Base-by-base conservation (phyloP, 345 rosid genomes). In the Viola odorata region DNA sequence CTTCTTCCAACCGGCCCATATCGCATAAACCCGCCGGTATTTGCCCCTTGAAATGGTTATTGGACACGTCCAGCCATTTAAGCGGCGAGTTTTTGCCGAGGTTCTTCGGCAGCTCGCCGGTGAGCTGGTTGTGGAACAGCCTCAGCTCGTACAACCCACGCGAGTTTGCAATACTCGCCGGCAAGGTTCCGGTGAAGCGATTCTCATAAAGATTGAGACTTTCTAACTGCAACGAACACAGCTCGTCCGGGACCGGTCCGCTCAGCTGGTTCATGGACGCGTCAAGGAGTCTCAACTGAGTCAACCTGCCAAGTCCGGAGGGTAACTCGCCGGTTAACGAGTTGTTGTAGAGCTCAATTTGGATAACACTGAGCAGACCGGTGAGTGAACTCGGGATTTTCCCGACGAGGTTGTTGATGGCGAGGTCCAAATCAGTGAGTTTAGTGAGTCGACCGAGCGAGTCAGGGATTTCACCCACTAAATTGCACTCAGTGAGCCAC, bases 311-410 rank as follows among this genome's bases (percentile, higher is more conserved):
- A 45, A 84, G 70, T 58, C 86, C 87, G 10, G 15, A 42, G 38
- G 97, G 97, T 37, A 95, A 57, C 40, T 60, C 71, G 8, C 99
- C 99, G 17, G 82, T 78, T 60, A 95, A 62, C 61, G 96, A 81
- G 91, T 95, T 95, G 80, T 95, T 91, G 69, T 91, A 95, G 3
- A 95, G 89, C 84, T 95, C 99, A 52, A 95, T 81, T 73, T 95
- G 99, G 45, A 88, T 83, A 16, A 95, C 69, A 36, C 80, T 82
- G 32, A 65, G 48, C 67, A 95, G 57, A 71, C 72, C 81, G n/a
- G 84, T 74, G 74, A 95, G 73, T 3, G 94, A 86, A 59, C 77
- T 69, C 60, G 99, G 99, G n/a, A 95, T 75, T 3, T 57, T 15
- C 0, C 97, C 99, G 37, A 13, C 75, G 4, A 95, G 66, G 12